Evolutionary conservation across 192 early-diverging fungal species (phyloP).

Genomic region (Spinellus fusiger): DNA sequence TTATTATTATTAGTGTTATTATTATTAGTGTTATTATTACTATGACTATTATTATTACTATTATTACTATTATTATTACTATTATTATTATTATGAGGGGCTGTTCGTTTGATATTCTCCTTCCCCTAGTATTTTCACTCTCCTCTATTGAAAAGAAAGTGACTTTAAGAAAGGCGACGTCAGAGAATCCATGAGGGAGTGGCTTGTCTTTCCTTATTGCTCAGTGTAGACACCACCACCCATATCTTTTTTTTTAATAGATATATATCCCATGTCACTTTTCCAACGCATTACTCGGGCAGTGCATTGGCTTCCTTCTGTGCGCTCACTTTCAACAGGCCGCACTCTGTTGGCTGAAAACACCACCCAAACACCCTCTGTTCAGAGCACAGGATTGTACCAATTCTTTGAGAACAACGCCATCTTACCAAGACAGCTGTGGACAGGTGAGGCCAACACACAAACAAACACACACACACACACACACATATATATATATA

Average conservation of each 20-base stretch:
- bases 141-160: background rate
- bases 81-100: too few relatives aligned
- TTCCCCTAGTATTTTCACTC: background rate
- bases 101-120: too few relatives aligned
- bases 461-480: background rate
- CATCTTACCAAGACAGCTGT: slow-evolving; percentile 21
- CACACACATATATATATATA: background rate
- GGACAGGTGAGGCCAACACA: slow-evolving; percentile 22
- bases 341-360: background rate
- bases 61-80: too few relatives aligned
- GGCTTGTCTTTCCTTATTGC: background rate
- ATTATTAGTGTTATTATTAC: too few relatives aligned
- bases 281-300: slow-evolving; percentile 9
- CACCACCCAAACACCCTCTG: background rate
- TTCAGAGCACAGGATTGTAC: slow-evolving; percentile 13
- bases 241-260: background rate
- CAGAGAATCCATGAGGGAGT: background rate
- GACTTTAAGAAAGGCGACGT: background rate
- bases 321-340: slow-evolving; percentile 13
- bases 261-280: slow-evolving; percentile 5
- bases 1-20: too few relatives aligned
- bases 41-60: too few relatives aligned
- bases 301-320: background rate
- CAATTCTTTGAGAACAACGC: slow-evolving; percentile 35
- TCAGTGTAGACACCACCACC: background rate